Base-by-base conservation (phyloP, 1,284 basidiomycete species). In the Coniophora puteana region DNA sequence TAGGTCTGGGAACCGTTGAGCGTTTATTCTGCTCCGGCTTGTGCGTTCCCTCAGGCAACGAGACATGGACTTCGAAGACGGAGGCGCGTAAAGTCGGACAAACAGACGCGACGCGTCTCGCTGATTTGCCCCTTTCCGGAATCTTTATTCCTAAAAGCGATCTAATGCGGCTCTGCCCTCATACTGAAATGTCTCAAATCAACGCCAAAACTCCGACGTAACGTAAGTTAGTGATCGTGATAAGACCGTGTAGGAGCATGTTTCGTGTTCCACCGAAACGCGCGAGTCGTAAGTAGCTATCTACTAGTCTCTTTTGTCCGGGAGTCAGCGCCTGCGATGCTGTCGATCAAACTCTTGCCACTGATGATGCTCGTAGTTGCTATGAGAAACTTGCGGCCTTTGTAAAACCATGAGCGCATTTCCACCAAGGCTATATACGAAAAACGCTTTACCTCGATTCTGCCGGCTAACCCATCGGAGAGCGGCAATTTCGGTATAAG, bases 401-500 rank as follows among this genome's bases (percentile, higher is more conserved):
- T 28, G 7, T 4, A 47, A 14, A 30, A 45, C 24, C 16, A 29
- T 52, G 20, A 53, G 30, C 43, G 21, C 18, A 41, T n/a, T 32
- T 20, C 24, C 35, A 14, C 32, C 33, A 38, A 37, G 21, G 27
- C 24, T 24, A 18, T 30, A 10, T n/a, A 25, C 29, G 31, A 36
- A 50, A 42, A 14, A 35, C 44, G 42, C 32, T 53, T 5, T 51
- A 78, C 93, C 89, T 69, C 76, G 77, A 49, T 84, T 84, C 60
- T 93, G 90, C 52, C 80, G 75, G 45, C 80, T 77, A 61, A 95
- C 87, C 86, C 92, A 96, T 55, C 96, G 74, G 51, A 99, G 62
- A 8, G 95, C 94, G 16, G 94, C 85, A 41, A 99, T 89, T 68
- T 99, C 96, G 6, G 95, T 94, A 55, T 90, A 96, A 5, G 96